Conservation (phyloP, 495 filamentous ascomycete genomes). For the Xylaria telfairii region DNA sequence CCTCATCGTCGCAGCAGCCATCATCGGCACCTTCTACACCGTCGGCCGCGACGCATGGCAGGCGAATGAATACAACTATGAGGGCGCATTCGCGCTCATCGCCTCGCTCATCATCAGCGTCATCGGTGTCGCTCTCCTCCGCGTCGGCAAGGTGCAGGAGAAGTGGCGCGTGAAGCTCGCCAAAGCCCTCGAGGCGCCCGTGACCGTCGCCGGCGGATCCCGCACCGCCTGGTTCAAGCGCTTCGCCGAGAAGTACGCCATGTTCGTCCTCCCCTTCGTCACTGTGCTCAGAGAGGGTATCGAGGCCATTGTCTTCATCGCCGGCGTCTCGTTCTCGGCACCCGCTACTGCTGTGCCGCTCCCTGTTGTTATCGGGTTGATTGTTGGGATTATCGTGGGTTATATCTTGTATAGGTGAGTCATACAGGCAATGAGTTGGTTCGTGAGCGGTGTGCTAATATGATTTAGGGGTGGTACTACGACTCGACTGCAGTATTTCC, state of each 20-base stretch:
- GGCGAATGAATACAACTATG: constrained; percentile 74
- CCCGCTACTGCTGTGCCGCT: constrained; percentile 78
- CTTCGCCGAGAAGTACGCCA: constrained; percentile 76
- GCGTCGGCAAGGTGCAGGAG: constrained; percentile 84
- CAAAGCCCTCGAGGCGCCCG: constrained; percentile 63
- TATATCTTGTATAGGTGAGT: constrained; percentile 80
- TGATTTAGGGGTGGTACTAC: constrained; percentile 53
- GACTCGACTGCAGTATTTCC: constrained; percentile 75
- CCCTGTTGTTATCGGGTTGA: constrained; percentile 70
- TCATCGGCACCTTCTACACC: constrained; percentile 84
- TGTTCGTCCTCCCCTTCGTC: constrained; percentile 83
- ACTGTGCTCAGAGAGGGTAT: constrained; percentile 85
- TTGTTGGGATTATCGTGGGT: constrained; percentile 67
- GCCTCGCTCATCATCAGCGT: constrained; percentile 78
- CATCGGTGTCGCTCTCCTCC: constrained; percentile 77
- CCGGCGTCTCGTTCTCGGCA: constrained; percentile 76
- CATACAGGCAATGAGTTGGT: too few relatives aligned
- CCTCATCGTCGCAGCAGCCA: constrained; percentile 68
- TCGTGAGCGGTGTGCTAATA: constrained; percentile 6
- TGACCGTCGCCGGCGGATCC: constrained; percentile 38
- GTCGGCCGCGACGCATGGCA: constrained; percentile 70
- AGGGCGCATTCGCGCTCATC: constrained; percentile 74
- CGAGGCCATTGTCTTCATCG: constrained; percentile 82
- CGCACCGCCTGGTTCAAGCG: constrained; percentile 57
- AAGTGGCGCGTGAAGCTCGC: constrained; percentile 86